Base-by-base conservation (phyloP, 768 basidiomycete species). In the Tylopilus sp. region DNA sequence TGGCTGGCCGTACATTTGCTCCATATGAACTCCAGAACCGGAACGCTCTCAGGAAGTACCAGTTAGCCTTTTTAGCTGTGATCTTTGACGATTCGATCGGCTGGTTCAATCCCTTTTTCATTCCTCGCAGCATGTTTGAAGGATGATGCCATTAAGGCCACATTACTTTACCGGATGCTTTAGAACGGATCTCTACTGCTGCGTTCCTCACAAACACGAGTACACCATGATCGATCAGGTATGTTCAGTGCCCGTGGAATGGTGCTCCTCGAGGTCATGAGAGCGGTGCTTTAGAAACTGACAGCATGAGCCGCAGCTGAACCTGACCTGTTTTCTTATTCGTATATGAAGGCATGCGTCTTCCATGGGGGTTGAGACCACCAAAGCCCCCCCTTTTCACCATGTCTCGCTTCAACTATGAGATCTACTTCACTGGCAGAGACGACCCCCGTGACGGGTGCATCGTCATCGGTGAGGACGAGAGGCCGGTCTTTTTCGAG, bases 341-440 rank as follows among this genome's bases (percentile, higher is more conserved):
- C 57, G 56, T 70, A 69, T 69, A 70, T 70, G 50, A 67, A 61
- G 62, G 44, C 61, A 39, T 58, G 40, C 52, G 44, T 39, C 25
- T 38, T 17, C n/a, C 39, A 39, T 43, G 38, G 52, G 13, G 11
- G 39, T 15, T 31, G 43, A 45, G 50, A 57, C 30, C 47, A 48
- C 12, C 36, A 13, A 15, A 1, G 17, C 35, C 35, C 28, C 47
- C 31, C 52, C 47, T 38, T 10, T 35, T 50, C 47, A 35, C 57
- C 47, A 69, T 73, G 74, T 65, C 63, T 43, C 11, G 43, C 39
- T 71, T 73, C 52, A 71, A 76, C 52, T 84, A 75, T 67, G 71
- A 78, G 62, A 69, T 88, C 30, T 86, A 79, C 70, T 88, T 88
- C 74, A 83, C 84, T 42, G 82, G 85, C 49, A 73, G 73, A 62